Base-by-base conservation (phyloP, 495 filamentous ascomycete species). In the Penicillium robsamsonii region DNA sequence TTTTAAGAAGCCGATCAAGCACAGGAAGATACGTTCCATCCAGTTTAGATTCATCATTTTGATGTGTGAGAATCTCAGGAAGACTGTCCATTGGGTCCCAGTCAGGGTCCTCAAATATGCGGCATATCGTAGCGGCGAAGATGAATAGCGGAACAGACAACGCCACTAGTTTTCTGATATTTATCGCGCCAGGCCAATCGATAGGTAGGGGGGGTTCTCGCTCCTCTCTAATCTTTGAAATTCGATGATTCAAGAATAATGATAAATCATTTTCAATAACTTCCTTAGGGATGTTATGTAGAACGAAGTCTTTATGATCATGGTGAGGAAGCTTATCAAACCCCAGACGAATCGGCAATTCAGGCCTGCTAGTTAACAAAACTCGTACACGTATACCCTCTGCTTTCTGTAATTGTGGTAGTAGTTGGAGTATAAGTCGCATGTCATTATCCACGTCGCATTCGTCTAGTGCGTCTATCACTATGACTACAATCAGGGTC, bases 301-400 rank as follows among this genome's bases (percentile, higher is more conserved):
- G 25, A 11, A 20, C n/a, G 2, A 51, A 20, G 35, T 51, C 15
- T 10, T 42, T 2, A 38, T 17, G 61, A 40, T n/a, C 62, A 5
- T 61, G 17, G 1, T 46, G 9, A 0, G 18, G 1, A 25, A 54
- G 18, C 9, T 43, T 18, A 10, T 33, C 3, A n/a, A 70, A 75
- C 15, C 60, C 69, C 13, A 53, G 64, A 0, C 68, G 67, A 53
- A 81, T 75, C 1, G 68, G 68, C 9, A 74, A 46, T 53, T 82
- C 77, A 5, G 78, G 79, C 52, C 80, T 63, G 45, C 79, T 75
- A 0, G 72, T 75, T 6, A 75, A 1, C 2, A 75, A 70, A 13
- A 73, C 4, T 2, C 65, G 56, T 0, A 73, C 2, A 6, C 51
- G 17, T 0, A 67, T 5, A 0, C 41, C 43, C 2, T 22, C 50